Conservation (phyloP, 1,284 basidiomycete species). For the Cutaneotrichosporon mucoides region DNA sequence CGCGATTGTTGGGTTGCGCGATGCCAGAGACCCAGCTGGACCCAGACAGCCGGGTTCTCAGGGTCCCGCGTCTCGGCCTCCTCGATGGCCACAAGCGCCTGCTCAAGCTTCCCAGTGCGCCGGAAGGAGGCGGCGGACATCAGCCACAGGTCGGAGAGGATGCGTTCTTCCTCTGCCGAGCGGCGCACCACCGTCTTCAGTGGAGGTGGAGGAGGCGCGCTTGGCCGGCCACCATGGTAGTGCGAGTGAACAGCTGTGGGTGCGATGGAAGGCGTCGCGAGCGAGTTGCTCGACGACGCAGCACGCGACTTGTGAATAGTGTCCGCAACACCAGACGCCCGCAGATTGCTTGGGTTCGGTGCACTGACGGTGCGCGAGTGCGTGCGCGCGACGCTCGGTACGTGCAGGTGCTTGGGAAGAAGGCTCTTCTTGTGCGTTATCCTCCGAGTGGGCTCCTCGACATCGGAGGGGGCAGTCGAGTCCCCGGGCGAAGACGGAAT, state of each 20-base stretch:
- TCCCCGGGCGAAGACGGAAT: slow-evolving; percentile 9
- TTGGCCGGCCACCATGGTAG: slow-evolving; percentile 37
- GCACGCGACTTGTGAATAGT: slow-evolving; percentile 17
- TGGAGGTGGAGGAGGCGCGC: slow-evolving; percentile 26
- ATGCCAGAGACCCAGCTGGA: slow-evolving; percentile 81
- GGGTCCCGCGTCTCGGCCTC: slow-evolving; percentile 90
- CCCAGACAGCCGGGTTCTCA: slow-evolving; percentile 84
- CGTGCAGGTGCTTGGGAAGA: slow-evolving; percentile 43
- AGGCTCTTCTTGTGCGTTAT: slow-evolving; percentile 17
- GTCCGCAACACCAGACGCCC: not conserved
- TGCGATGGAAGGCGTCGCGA: slow-evolving; percentile 36
- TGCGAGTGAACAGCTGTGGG: slow-evolving; percentile 84
- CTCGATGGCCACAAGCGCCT: slow-evolving; percentile 83
- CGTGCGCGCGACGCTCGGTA: slow-evolving; percentile 21
- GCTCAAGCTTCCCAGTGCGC: slow-evolving; percentile 79
- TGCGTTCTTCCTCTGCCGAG: slow-evolving; percentile 61
- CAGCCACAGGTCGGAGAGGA: slow-evolving; percentile 86
- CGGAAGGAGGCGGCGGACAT: slow-evolving; percentile 92
- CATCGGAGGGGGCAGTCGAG: slow-evolving; percentile 9
- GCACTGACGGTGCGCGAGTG: not conserved
- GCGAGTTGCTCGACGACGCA: slow-evolving; percentile 19
- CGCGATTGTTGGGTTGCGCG: slow-evolving; percentile 41
- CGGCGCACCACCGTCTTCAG: slow-evolving; percentile 33
- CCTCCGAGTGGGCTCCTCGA: slow-evolving; percentile 1
- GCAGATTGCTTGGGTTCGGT: not conserved